phyloP scores from a whole-genome alignment of 164 flowering plant genomes.

The Magnolia kwangsiensis region DNA sequence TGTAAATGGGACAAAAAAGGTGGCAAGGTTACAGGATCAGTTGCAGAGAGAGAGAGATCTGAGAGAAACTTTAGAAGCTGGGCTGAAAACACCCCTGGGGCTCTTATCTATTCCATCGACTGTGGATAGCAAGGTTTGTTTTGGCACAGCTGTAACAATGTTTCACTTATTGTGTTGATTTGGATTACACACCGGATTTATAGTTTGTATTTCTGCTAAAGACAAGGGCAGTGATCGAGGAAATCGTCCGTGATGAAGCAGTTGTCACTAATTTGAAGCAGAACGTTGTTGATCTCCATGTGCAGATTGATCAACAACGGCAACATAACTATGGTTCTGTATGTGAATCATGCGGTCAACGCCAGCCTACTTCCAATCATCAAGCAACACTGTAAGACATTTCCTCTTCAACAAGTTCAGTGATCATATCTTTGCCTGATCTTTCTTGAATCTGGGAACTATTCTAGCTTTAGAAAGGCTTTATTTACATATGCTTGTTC shows the following conservation, averaged over 20 bases:
- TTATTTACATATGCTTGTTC: not conserved
- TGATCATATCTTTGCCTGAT: not conserved
- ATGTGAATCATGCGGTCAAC: constrained; percentile 26
- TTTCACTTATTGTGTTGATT: constrained; percentile 5
- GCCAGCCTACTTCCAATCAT: constrained; percentile 22
- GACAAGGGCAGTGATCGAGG: constrained; percentile 69
- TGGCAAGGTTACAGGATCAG: constrained; percentile 66
- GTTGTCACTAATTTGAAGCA: constrained; percentile 56
- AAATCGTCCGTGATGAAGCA: constrained; percentile 57
- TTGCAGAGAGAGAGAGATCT: constrained; percentile 71
- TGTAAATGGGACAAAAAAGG: constrained; percentile 35
- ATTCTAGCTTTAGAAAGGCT: not conserved
- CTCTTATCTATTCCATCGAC: constrained; percentile 24
- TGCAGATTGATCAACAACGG: constrained; percentile 49
- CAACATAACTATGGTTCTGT: constrained; percentile 26
- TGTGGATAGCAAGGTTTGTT: constrained; percentile 66
- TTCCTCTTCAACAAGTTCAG: not conserved
- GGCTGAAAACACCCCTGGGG: constrained; percentile 33
- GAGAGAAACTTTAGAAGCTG: constrained; percentile 66
- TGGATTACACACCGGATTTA: not conserved
- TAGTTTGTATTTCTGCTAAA: constrained; percentile 27
- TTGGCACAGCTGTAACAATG: constrained; percentile 1
- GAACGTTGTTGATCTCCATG: constrained; percentile 59
- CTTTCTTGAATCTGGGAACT: not conserved
- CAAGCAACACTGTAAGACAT: constrained; percentile 37